Conservation (phyloP, 306 rosid species). For the Prunus dulcis region DNA sequence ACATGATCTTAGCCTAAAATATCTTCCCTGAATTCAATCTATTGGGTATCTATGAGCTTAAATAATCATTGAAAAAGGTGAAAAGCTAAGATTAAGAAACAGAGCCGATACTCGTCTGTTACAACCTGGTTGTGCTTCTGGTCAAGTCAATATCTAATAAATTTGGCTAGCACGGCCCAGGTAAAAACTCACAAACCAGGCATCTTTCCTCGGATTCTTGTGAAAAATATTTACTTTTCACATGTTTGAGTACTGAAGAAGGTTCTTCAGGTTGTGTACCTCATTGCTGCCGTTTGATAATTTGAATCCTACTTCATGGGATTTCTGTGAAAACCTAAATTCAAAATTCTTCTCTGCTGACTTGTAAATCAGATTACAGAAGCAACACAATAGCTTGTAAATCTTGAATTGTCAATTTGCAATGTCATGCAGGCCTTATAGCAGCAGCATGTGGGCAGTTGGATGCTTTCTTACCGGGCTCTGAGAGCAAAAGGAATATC, state of each 20-base stretch:
- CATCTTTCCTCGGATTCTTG: no score
- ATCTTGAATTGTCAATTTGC: background rate
- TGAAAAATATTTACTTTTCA: background rate
- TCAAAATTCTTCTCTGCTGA: background rate
- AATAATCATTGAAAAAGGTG: background rate
- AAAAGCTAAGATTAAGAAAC: background rate
- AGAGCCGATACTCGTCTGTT: no score
- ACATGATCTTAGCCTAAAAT: no score
- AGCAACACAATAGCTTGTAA: background rate
- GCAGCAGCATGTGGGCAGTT: constrained; percentile 76
- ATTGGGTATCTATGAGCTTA: no score
- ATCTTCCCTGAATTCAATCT: no score
- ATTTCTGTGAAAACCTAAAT: background rate
- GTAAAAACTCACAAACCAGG: no score
- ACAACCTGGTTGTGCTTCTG: no score
- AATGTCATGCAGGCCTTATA: constrained; percentile 56
- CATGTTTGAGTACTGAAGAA: background rate
- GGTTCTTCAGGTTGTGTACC: background rate
- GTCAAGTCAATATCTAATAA: no score
- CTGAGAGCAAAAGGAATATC: constrained; percentile 31
- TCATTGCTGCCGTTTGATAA: background rate
- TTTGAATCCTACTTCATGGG: background rate
- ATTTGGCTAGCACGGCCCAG: background rate
- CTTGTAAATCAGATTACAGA: background rate
- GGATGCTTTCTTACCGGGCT: constrained; percentile 44